Conservation (phyloP, 1,284 basidiomycete genomes). For the Vanrija sp. region DNA sequence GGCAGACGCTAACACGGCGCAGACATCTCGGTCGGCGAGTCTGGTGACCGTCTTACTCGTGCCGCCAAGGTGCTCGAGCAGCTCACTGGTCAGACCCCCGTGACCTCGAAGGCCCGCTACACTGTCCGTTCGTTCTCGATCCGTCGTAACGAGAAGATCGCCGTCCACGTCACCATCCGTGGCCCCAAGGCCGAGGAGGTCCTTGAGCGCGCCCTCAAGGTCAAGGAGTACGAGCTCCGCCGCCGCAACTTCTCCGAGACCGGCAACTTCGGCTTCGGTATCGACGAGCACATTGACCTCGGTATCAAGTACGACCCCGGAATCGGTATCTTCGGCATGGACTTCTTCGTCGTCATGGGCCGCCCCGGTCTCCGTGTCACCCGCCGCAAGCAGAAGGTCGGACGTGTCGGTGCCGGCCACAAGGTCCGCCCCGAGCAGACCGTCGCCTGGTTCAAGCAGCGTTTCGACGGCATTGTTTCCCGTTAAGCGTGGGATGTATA, state of each 20-base stretch:
- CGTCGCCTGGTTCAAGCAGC: constrained; percentile 97
- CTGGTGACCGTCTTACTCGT: constrained; percentile 97
- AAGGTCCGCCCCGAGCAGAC: constrained; percentile 88
- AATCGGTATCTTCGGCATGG: constrained; percentile 98
- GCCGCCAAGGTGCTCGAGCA: constrained; percentile 99
- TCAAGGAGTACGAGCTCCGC: constrained; percentile 98
- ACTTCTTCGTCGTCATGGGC: constrained; percentile 97
- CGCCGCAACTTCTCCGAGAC: constrained; percentile 90
- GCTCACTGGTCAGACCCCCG: constrained; percentile 98
- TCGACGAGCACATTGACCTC: constrained; percentile 98
- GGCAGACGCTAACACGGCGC: constrained; percentile 9
- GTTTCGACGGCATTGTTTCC: constrained; percentile 91
- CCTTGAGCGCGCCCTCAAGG: constrained; percentile 97
- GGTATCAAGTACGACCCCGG: constrained; percentile 96
- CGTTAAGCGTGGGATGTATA: constrained; percentile 31
- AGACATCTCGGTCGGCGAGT: constrained; percentile 99
- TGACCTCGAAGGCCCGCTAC: constrained; percentile 99
- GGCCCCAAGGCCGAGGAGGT: constrained; percentile 99
- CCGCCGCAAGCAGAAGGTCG: constrained; percentile 83
- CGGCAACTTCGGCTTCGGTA: constrained; percentile 97
- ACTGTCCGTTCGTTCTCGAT: constrained; percentile 99
- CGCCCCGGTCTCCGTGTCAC: constrained; percentile 91
- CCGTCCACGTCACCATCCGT: constrained; percentile 97
- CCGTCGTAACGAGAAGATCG: constrained; percentile 99
- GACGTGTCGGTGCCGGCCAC: constrained; percentile 82